Base-by-base conservation (phyloP, 2,329 filamentous ascomycete species). In the Orbilia blumenaviensis region DNA sequence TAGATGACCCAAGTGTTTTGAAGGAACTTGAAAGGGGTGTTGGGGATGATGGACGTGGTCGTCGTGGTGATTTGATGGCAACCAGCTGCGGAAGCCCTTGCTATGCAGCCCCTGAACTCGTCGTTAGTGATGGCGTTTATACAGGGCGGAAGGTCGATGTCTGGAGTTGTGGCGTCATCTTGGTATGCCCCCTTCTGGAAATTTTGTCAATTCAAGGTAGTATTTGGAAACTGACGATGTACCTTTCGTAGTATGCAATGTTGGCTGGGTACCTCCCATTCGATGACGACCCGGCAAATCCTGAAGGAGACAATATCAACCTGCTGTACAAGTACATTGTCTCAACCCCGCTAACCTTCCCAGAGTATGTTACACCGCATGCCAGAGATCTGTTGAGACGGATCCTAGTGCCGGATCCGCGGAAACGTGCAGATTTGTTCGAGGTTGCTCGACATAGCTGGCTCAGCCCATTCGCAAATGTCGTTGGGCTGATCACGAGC, bases 321-420 rank as follows among this genome's bases (percentile, higher is more conserved):
- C 87, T 99, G 9, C 86, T 99, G 27, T 99, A 99, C 87, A 98
- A 98, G 85, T 99, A 99, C 84, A 99, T 99, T 80, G 94, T 97
- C 74, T 96, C 93, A 66, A 99, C 95, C 0, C 94, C 94, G 36
- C 88, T 99, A 44, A 98, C 94, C 2, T 99, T 99, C 83, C 95
- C 95, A 77, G 95, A 99, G 89, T 98, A 98, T 82, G 95, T 99
- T 79, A 97, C 95, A 6, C 95, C 95, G 6, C 95, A 99, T 83
- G 94, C 95, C 21, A 89, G 95, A 80, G 95, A 99, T 83, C 87
- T 99, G 0, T 86, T 99, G 52, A 90, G 95, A 76, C 90, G 95
- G 63, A 99, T 99, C 75, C 87, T 99, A 46, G 95, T 99, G 0
- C 94, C 95, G 4, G 95, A 98, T 82, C 95, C 95, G 61, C 88